Percentiles rank a stretch among this genome's conserved stretches.
phyloP scores from a whole-genome alignment of 371 early-diverging fungal genomes.

The Capillidium rhysosporum region DNA sequence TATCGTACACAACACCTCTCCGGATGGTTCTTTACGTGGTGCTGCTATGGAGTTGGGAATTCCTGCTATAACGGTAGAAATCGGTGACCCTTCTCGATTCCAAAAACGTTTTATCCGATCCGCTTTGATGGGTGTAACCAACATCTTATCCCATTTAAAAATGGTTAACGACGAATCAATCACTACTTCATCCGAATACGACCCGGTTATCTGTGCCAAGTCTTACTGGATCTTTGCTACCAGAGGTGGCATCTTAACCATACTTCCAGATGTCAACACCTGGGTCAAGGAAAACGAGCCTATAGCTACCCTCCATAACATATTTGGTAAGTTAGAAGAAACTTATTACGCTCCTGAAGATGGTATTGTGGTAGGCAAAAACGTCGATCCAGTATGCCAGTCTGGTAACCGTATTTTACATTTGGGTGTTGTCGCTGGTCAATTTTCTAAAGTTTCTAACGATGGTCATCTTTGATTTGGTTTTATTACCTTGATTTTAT shows the following conservation, averaged over 20 bases:
- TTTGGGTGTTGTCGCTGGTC: conserved; percentile 46
- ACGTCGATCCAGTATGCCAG: conserved; percentile 58
- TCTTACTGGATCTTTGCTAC: conserved; percentile 36
- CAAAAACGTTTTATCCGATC: conserved; percentile 49
- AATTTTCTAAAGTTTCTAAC: conserved; percentile 24
- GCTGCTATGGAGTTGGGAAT: conserved; percentile 61
- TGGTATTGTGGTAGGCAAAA: conserved; percentile 46
- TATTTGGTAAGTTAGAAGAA: conserved; percentile 80
- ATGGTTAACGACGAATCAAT: conserved; percentile 28
- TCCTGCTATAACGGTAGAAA: conserved; percentile 73
- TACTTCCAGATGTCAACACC: conserved; percentile 69
- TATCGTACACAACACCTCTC: conserved; percentile 35
- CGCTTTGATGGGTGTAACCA: conserved; percentile 37
- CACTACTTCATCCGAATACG: conserved; percentile 19
- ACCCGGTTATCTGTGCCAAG: conserved; percentile 30
- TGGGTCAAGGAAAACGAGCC: conserved; percentile 67
- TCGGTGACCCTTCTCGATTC: conserved; percentile 56
- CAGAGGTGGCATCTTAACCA: conserved; percentile 22
- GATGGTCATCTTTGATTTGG: conserved; percentile 25
- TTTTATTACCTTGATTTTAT: too few relatives aligned
- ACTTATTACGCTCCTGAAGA: conserved; percentile 72
- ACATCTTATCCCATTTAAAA: conserved; percentile 33
- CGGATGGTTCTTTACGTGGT: conserved; percentile 56
- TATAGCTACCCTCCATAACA: conserved; percentile 76
- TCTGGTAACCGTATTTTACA: conserved; percentile 59